A percentile compares a stretch with the other conserved stretches of the same genome.
Conservation (phyloP, 768 basidiomycete genomes). For the Lyophyllum decastes region DNA sequence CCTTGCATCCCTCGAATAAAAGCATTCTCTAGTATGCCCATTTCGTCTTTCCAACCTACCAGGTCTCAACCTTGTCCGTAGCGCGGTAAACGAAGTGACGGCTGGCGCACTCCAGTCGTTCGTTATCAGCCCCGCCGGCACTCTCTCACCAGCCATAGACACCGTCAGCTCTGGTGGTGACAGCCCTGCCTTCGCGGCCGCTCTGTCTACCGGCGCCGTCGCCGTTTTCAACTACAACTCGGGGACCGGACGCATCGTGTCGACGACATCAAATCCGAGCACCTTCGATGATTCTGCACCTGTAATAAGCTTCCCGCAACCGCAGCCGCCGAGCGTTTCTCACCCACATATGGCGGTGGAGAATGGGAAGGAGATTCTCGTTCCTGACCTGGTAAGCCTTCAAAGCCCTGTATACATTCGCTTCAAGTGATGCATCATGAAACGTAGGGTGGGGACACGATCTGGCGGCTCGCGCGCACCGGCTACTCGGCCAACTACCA, state of each 20-base stretch:
- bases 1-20: constrained; percentile 49
- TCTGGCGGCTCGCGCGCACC: constrained; percentile 61
- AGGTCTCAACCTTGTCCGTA: constrained; percentile 19
- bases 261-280: constrained; percentile 38
- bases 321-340: constrained; percentile 41
- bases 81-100: constrained; percentile 55
- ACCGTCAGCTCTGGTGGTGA: constrained; percentile 48
- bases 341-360: constrained; percentile 71
- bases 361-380: constrained; percentile 55
- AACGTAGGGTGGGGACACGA: constrained; percentile 67
- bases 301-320: constrained; percentile 51
- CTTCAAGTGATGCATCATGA: not conserved
- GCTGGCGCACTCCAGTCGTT: constrained; percentile 55
- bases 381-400: constrained; percentile 61
- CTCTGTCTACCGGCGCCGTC: constrained; percentile 57
- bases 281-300: constrained; percentile 36
- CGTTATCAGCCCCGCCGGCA: constrained; percentile 41
- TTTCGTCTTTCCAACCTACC: not conserved
- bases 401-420: not conserved
- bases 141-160: constrained; percentile 39
- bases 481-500: constrained; percentile 43
- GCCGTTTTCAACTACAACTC: constrained; percentile 52
- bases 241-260: constrained; percentile 35
- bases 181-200: constrained; percentile 48
- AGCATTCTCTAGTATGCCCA: constrained; percentile 58